Conservation (phyloP, 495 filamentous ascomycete genomes). For the Elaphomyces granulatus region DNA sequence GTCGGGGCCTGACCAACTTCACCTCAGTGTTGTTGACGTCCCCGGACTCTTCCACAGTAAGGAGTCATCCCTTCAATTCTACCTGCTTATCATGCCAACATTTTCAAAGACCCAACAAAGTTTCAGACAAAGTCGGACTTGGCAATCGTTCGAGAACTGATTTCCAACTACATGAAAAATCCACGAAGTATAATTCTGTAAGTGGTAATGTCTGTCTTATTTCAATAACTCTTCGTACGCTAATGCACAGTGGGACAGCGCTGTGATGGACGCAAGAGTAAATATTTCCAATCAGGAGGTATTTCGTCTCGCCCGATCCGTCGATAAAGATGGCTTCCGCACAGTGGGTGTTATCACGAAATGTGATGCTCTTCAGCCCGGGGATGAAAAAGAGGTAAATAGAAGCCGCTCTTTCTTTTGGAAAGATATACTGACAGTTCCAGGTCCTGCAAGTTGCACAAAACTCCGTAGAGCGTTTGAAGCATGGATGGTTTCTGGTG, state of each 20-base stretch:
- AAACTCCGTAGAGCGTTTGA: conserved; percentile 21
- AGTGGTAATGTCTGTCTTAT: conserved; percentile 6
- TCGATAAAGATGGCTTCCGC: conserved; percentile 30
- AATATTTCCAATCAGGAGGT: conserved; percentile 17
- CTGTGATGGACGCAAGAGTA: conserved; percentile 15
- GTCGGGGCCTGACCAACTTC: conserved; percentile 28
- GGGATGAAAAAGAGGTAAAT: conserved; percentile 21
- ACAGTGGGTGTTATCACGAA: conserved; percentile 36
- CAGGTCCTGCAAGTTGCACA: conserved; percentile 16
- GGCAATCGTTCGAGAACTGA: conserved; percentile 24
- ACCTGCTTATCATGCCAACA: no score
- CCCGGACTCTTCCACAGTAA: conserved; percentile 37
- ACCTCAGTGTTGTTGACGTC: conserved; percentile 40
- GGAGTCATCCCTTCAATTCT: conserved; percentile 2
- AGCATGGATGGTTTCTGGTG: conserved; percentile 39
- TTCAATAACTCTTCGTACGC: neutral
- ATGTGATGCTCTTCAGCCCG: conserved; percentile 20
- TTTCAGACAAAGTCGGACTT: conserved; percentile 23
- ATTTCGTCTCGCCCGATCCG: conserved; percentile 27
- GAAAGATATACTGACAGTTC: neutral
- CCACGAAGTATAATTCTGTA: conserved; percentile 32
- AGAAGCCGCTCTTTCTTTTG: conserved; percentile 1
- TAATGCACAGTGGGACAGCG: no score
- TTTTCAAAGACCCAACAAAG: conserved; percentile 12
- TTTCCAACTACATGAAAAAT: conserved; percentile 29